Conservation (phyloP, 805 yeast species). For the Candida fluviatilis region DNA sequence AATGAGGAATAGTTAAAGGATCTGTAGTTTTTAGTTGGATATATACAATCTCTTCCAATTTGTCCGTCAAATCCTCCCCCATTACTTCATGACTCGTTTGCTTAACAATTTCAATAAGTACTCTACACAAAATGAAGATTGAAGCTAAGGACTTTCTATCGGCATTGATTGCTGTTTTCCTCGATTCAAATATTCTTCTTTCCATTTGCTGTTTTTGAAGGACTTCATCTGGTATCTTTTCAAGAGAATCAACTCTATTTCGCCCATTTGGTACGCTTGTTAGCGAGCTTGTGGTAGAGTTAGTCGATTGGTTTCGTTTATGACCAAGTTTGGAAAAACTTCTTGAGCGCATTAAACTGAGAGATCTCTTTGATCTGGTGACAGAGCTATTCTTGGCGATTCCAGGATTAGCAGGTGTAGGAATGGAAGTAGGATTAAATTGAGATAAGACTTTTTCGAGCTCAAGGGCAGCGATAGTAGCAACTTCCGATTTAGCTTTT, state of each 20-base stretch:
- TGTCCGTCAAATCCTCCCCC: constrained; percentile 76
- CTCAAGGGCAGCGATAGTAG: constrained; percentile 43
- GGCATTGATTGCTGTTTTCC: constrained; percentile 72
- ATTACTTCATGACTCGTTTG: constrained; percentile 73
- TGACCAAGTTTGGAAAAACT: constrained; percentile 38
- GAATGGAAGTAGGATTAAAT: constrained; percentile 17
- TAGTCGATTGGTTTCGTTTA: constrained; percentile 47
- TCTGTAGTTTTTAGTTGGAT: constrained; percentile 86
- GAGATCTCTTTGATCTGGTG: constrained; percentile 32
- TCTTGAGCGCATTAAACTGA: constrained; percentile 37
- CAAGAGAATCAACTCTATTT: background rate
- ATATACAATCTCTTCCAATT: constrained; percentile 89
- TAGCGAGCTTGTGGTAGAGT: constrained; percentile 5
- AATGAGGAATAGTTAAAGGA: constrained; percentile 58
- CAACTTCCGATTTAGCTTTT: constrained; percentile 84
- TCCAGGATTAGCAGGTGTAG: constrained; percentile 12
- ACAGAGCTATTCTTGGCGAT: constrained; percentile 9
- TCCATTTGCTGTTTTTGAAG: constrained; percentile 6
- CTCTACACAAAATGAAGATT: constrained; percentile 86
- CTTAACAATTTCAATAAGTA: constrained; percentile 84
- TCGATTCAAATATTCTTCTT: constrained; percentile 36
- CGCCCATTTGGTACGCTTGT: background rate
- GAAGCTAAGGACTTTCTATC: constrained; percentile 84
- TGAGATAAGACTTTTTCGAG: constrained; percentile 26
- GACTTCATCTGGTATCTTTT: constrained; percentile 14